Percentiles rank a stretch among this genome's conserved stretches.
phyloP scores from a whole-genome alignment of 2,329 filamentous ascomycete species.

The Whalleya microplaca region DNA sequence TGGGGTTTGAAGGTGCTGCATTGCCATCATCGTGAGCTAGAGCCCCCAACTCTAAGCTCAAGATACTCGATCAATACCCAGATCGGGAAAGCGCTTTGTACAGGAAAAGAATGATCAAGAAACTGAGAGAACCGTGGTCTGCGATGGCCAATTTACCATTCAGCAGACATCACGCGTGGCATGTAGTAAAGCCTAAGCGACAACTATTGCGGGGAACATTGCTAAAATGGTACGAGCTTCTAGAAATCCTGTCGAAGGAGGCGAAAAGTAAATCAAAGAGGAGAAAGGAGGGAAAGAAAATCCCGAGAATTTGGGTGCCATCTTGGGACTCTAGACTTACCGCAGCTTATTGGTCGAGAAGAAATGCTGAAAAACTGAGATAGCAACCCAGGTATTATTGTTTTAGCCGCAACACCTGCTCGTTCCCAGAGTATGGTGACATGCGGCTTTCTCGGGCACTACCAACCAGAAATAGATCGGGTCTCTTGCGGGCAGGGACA shows the following conservation, averaged over 20 bases:
- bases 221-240: conserved; percentile 18
- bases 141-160: not conserved
- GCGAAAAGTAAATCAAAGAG: conserved; percentile 11
- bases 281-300: conserved; percentile 14
- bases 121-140: not conserved
- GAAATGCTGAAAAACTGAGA: conserved; percentile 18
- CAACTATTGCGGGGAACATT: not conserved
- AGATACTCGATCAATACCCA: not conserved
- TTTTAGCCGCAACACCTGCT: conserved; percentile 26
- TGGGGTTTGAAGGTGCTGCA: not conserved
- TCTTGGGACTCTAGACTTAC: conserved; percentile 5
- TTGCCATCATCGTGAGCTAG: not conserved
- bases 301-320: conserved; percentile 23
- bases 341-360: conserved; percentile 18
- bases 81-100: not conserved
- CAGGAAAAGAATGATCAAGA: not conserved
- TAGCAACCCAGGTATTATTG: conserved; percentile 19
- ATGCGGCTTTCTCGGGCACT: conserved; percentile 3
- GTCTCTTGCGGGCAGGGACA: conserved; percentile 15
- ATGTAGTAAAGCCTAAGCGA: not conserved
- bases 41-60: not conserved
- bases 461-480: conserved; percentile 7
- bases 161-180: not conserved
- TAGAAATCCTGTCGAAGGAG: conserved; percentile 25
- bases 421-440: conserved; percentile 17